These are phyloP conservation scores for Aspergillus amoenus DNA, from an alignment of 2,329 filamentous ascomycete genomes.

Conservation along the genomic window DNA sequence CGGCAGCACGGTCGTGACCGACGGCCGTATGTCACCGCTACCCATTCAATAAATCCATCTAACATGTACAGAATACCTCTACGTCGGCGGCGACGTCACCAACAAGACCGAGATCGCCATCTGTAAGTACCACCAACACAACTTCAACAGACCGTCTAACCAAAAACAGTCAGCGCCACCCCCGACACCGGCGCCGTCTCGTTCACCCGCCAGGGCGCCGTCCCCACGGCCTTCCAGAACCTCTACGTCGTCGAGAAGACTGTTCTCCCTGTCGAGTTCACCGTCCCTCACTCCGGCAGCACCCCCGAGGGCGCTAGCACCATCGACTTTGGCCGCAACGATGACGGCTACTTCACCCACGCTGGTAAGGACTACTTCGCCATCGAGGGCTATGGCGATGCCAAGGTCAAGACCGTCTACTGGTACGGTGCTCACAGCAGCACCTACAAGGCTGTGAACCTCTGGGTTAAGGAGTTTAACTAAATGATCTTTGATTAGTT, in stretches of 20 bases:
- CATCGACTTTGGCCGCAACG: slow-evolving; percentile 25
- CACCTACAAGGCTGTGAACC: slow-evolving; percentile 17
- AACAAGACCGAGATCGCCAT: slow-evolving; percentile 24
- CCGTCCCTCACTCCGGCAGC: slow-evolving; percentile 28
- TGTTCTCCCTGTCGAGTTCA: slow-evolving; percentile 23
- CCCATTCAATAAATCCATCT: neutral
- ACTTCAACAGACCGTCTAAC: neutral
- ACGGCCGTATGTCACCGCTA: slow-evolving; percentile 26
- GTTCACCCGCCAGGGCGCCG: slow-evolving; percentile 23
- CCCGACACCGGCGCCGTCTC: slow-evolving; percentile 21
- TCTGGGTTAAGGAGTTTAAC: slow-evolving; percentile 27
- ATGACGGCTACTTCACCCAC: slow-evolving; percentile 28
- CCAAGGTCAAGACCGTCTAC: slow-evolving; percentile 22
- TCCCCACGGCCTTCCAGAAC: slow-evolving; percentile 30
- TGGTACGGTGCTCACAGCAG: slow-evolving; percentile 28
- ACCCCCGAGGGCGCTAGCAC: slow-evolving; percentile 24
- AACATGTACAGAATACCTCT: slow-evolving; percentile 21
- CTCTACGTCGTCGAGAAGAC: slow-evolving; percentile 26
- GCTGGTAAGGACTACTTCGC: slow-evolving; percentile 26
- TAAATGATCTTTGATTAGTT: neutral
- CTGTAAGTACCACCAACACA: slow-evolving; percentile 17
- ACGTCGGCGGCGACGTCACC: slow-evolving; percentile 20
- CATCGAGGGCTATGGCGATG: slow-evolving; percentile 24
- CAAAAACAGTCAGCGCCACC: slow-evolving; percentile 19
- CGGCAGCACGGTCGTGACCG: slow-evolving; percentile 25